phyloP scores from a whole-genome alignment of 164 flowering plant species.

The Vitis rupestris region DNA sequence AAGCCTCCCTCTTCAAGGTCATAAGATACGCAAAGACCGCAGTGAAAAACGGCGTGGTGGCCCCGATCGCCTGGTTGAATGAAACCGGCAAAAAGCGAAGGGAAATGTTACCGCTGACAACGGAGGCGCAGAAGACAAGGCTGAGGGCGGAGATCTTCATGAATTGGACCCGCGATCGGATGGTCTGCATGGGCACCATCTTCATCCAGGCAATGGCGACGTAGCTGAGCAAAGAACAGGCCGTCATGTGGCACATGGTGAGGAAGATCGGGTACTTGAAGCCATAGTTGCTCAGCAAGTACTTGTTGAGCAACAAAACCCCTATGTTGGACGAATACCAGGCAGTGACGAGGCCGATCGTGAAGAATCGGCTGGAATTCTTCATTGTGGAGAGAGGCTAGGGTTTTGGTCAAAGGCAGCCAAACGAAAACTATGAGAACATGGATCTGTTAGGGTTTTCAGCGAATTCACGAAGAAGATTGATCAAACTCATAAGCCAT shows the following conservation, averaged over 20 bases:
- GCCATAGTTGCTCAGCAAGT: conserved; percentile 66
- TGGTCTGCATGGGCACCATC: conserved; percentile 69
- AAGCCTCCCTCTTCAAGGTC: conserved; percentile 64
- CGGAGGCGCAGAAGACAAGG: conserved; percentile 64
- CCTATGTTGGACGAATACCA: conserved; percentile 77
- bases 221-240: conserved; percentile 63
- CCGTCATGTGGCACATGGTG: conserved; percentile 81
- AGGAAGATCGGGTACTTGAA: conserved; percentile 77
- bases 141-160: conserved; percentile 62
- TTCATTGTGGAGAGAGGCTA: conserved; percentile 24
- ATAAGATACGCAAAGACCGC: conserved; percentile 68
- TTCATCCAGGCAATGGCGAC: conserved; percentile 68
- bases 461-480: background rate
- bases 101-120: conserved; percentile 64
- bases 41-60: conserved; percentile 76
- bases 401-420: background rate
- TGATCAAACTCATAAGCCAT: too few species aligned
- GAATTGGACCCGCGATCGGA: conserved; percentile 61
- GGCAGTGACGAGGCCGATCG: conserved; percentile 58
- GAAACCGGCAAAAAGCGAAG: conserved; percentile 58
- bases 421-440: background rate
- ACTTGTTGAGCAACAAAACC: conserved; percentile 64
- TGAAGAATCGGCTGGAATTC: conserved; percentile 43
- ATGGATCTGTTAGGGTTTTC: conserved; percentile 7
- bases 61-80: conserved; percentile 70